phyloP scores from a whole-genome alignment of 306 rosid genomes.

The Cercis canadensis region DNA sequence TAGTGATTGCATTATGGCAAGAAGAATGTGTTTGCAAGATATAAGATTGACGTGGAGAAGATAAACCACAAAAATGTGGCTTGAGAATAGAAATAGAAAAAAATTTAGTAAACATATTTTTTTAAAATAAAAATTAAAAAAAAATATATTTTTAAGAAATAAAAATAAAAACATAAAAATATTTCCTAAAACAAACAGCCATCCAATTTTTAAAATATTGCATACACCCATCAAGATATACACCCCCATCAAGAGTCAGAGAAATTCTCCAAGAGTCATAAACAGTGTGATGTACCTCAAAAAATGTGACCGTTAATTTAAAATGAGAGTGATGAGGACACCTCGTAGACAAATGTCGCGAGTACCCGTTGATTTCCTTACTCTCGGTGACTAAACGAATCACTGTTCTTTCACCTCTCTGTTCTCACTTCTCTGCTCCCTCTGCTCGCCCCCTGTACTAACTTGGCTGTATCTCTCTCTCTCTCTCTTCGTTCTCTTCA shows the following conservation, averaged over 20 bases:
- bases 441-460: neutral
- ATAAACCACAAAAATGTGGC: too few relatives aligned
- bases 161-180: too few relatives aligned
- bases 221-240: too few relatives aligned
- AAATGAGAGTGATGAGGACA: slow-evolving; percentile 34
- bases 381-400: slow-evolving; percentile 45
- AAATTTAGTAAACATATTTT: too few relatives aligned
- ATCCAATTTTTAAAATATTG: too few relatives aligned
- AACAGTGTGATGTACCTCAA: slow-evolving; percentile 34
- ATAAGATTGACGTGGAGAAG: too few relatives aligned
- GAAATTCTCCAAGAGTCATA: neutral
- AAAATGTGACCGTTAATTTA: slow-evolving; percentile 72
- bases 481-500: slow-evolving; percentile 23
- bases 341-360: slow-evolving; percentile 39
- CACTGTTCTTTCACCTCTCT: slow-evolving; percentile 21
- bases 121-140: too few relatives aligned
- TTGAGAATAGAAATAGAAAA: too few relatives aligned
- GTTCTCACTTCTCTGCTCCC: neutral
- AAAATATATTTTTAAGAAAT: too few relatives aligned
- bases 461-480: slow-evolving; percentile 22
- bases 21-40: too few relatives aligned
- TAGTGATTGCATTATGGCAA: too few relatives aligned
- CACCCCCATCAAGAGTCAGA: neutral
- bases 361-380: neutral
- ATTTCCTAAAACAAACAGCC: too few relatives aligned